Evolutionary conservation across 441 rosid genomes (phyloP).

Genomic region (Daphne laureola): DNA sequence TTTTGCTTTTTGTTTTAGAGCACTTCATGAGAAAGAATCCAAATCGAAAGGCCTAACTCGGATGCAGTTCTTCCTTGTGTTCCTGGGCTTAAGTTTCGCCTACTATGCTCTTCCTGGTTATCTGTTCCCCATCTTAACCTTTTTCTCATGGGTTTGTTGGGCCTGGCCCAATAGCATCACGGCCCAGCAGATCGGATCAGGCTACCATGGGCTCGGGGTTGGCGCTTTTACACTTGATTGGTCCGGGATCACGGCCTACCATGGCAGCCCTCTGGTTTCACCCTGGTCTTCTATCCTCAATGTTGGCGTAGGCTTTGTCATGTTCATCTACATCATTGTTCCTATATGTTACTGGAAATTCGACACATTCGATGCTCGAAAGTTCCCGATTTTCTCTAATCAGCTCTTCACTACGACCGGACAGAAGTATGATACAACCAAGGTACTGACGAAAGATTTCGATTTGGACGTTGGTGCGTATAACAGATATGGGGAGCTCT

Average conservation of each 20-base stretch:
- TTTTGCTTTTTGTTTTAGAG: constrained; percentile 35
- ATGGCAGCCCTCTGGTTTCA: constrained; percentile 88
- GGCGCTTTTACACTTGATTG: constrained; percentile 92
- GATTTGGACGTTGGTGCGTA: constrained; percentile 63
- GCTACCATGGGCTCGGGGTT: constrained; percentile 82
- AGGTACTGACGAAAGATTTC: constrained; percentile 62
- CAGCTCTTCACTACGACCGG: constrained; percentile 71
- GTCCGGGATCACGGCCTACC: constrained; percentile 97
- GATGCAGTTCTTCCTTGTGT: constrained; percentile 68
- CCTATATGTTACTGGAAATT: constrained; percentile 93
- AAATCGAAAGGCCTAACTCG: constrained; percentile 49
- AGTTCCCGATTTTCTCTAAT: constrained; percentile 84
- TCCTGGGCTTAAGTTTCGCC: constrained; percentile 51
- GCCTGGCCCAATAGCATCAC: constrained; percentile 72
- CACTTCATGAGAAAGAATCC: constrained; percentile 75
- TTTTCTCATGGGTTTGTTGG: constrained; percentile 99
- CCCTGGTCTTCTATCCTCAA: constrained; percentile 89
- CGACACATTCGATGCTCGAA: constrained; percentile 68
- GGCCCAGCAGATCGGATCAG: constrained; percentile 91
- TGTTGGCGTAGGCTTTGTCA: constrained; percentile 75
- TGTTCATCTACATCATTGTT: constrained; percentile 83
- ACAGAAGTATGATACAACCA: constrained; percentile 74
- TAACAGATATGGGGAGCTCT: constrained; percentile 69
- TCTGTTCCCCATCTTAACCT: constrained; percentile 73
- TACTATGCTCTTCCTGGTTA: constrained; percentile 85